Conservation (phyloP, 1,139 yeast species). For the Arxiozyma telluris region DNA sequence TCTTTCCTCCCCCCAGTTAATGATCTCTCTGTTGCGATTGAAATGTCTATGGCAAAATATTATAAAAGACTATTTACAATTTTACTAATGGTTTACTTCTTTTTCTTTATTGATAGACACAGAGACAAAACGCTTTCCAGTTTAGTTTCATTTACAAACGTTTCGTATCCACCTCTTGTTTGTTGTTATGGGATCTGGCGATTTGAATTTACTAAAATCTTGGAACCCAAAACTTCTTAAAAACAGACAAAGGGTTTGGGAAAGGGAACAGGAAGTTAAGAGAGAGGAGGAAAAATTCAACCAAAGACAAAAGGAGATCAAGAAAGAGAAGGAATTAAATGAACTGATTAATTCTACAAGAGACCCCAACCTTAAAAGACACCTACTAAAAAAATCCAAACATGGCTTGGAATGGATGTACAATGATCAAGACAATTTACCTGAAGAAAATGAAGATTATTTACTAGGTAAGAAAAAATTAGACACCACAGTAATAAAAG, state of each 20-base stretch:
- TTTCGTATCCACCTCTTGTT: not conserved
- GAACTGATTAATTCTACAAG: constrained; percentile 41
- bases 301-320: constrained; percentile 56
- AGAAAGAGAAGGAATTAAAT: constrained; percentile 53
- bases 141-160: not conserved
- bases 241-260: constrained; percentile 83
- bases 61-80: too few relatives aligned
- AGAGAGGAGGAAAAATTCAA: constrained; percentile 60
- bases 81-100: too few relatives aligned
- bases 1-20: too few relatives aligned
- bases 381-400: constrained; percentile 33
- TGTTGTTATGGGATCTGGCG: constrained; percentile 37
- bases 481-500: constrained; percentile 30
- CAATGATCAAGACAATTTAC: constrained; percentile 34
- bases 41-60: too few relatives aligned
- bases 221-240: constrained; percentile 90
- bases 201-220: constrained; percentile 80
- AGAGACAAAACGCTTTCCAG: too few relatives aligned
- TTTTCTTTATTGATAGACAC: too few relatives aligned
- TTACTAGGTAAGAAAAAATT: constrained; percentile 43
- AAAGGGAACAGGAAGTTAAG: constrained; percentile 67
- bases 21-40: too few relatives aligned
- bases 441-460: constrained; percentile 35
- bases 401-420: constrained; percentile 81
- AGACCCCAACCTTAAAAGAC: not conserved